Percentiles rank a stretch among this genome's conserved stretches.
phyloP scores from a whole-genome alignment of 75 land plant genomes.

The Adiantum capillusveneris region DNA sequence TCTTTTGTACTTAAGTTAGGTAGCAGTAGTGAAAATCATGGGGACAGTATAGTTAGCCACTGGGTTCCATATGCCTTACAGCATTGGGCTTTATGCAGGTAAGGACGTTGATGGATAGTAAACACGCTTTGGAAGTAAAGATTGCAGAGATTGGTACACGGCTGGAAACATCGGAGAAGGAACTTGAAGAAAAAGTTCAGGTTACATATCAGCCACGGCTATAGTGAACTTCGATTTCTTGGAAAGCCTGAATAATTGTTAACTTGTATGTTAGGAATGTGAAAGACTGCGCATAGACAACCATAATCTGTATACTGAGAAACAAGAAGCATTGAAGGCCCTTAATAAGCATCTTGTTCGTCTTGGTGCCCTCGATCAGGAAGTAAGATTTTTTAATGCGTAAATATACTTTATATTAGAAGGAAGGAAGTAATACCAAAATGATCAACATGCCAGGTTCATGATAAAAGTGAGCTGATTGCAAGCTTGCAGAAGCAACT shows the following conservation, averaged over 20 bases:
- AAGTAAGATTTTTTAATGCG: conserved; percentile 9
- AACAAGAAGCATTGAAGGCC: conserved; percentile 15
- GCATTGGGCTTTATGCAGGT: conserved; percentile 11
- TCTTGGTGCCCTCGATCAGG: conserved; percentile 29
- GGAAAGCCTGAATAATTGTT: background rate
- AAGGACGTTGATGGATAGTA: conserved; percentile 19
- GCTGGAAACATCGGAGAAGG: conserved; percentile 18
- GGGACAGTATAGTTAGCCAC: too few relatives aligned
- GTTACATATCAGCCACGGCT: conserved; percentile 13
- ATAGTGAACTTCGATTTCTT: too few relatives aligned
- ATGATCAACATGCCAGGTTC: conserved; percentile 17
- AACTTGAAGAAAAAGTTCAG: conserved; percentile 29
- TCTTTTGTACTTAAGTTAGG: too few relatives aligned
- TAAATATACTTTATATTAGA: background rate
- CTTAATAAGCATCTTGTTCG: conserved; percentile 34
- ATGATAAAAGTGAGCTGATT: conserved; percentile 27
- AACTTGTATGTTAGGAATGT: conserved; percentile 18
- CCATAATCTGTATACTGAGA: conserved; percentile 18
- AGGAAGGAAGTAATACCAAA: background rate
- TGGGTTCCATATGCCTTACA: too few relatives aligned
- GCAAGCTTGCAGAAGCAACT: conserved; percentile 26
- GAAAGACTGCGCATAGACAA: conserved; percentile 20
- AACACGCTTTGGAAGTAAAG: conserved; percentile 22
- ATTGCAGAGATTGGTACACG: conserved; percentile 19
- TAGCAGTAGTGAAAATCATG: too few relatives aligned